These are phyloP conservation scores for Chlorella ohadii DNA, from an alignment of 139 green algal genomes.

Conservation along the genomic window DNA sequence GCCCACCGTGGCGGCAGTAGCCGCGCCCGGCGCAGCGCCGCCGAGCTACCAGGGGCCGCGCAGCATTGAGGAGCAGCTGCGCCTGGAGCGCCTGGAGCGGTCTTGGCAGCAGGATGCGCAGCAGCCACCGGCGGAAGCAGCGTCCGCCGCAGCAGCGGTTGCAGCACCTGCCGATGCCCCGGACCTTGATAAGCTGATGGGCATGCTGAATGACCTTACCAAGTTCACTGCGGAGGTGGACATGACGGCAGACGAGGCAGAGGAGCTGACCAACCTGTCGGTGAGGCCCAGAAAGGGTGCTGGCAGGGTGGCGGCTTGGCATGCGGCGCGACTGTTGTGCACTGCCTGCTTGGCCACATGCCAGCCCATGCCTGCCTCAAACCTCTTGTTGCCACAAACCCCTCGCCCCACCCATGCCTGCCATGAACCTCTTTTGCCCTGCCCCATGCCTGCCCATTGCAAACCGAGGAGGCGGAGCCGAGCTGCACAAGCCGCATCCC, in stretches of 20 bases:
- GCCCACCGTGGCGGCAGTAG: not conserved
- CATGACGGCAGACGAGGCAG: not conserved
- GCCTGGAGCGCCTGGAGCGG: not conserved
- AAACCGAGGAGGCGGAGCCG: not conserved
- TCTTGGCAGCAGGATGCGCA: not conserved
- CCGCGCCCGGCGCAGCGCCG: not conserved
- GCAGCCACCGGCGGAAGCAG: not conserved
- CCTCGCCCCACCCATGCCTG: not conserved
- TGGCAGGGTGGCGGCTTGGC: not conserved
- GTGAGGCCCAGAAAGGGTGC: not conserved
- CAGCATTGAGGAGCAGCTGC: not conserved
- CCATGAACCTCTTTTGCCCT: not conserved
- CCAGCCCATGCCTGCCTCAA: not conserved
- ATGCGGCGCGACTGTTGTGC: not conserved
- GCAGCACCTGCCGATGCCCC: not conserved
- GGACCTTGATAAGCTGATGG: not conserved
- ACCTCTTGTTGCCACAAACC: not conserved
- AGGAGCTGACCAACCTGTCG: conserved; percentile 3
- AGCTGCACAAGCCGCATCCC: no score
- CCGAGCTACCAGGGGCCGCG: not conserved
- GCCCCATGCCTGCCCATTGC: not conserved
- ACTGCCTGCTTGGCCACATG: no score
- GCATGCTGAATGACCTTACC: conserved; percentile 7
- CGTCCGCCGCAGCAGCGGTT: not conserved
- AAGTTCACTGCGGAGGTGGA: conserved; percentile 11